A percentile compares a stretch with the other conserved stretches of the same genome.
These are phyloP conservation scores for Vicia sativa DNA, from an alignment of 306 rosid genomes.

Conservation along the genomic window DNA sequence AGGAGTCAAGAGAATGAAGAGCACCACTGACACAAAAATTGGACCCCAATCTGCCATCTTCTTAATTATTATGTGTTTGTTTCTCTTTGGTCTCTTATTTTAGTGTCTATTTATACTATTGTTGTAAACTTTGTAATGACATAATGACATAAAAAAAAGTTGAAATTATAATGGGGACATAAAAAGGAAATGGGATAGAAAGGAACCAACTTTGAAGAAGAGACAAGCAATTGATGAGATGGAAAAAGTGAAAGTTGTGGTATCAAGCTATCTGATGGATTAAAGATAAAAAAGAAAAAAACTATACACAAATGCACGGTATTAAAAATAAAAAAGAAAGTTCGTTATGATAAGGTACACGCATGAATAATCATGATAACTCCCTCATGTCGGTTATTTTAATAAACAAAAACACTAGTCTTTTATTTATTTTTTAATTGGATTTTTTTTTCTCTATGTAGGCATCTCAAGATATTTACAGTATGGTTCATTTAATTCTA, in stretches of 20 bases:
- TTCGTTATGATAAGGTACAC: conserved; percentile 28
- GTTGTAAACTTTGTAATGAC: not conserved
- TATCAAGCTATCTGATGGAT: conserved; percentile 48
- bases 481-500: no score
- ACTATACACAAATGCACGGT: conserved; percentile 29
- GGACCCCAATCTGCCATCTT: conserved; percentile 98
- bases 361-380: not conserved
- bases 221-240: conserved; percentile 56
- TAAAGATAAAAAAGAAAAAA: conserved; percentile 10
- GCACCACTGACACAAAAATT: conserved; percentile 79
- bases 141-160: conserved; percentile 5
- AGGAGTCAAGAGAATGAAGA: conserved; percentile 83
- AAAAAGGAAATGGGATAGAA: conserved; percentile 32
- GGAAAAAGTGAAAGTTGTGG: conserved; percentile 49
- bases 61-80: no score
- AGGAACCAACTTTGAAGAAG: conserved; percentile 46
- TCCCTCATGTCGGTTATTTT: no score
- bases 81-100: not conserved
- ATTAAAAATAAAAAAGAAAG: conserved; percentile 17
- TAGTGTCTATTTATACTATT: conserved; percentile 23
- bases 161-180: conserved; percentile 32
- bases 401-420: not conserved
- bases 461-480: no score
- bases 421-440: no score
- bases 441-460: no score